These are phyloP conservation scores for Suhomyces kunorum DNA, from an alignment of 1,139 yeast genomes.

Conservation along the genomic window DNA sequence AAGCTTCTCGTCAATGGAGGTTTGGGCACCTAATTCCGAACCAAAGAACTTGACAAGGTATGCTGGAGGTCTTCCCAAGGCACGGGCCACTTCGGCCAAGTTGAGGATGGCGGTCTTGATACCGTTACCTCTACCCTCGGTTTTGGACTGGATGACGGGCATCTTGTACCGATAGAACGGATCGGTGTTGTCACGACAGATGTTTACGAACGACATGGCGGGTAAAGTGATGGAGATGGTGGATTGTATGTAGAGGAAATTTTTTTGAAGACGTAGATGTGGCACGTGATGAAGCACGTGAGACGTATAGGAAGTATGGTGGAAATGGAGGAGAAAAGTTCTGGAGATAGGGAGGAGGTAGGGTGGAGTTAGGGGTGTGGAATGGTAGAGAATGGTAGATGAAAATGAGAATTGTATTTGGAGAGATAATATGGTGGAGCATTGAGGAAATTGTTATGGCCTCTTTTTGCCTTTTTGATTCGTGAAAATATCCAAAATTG, in stretches of 20 bases:
- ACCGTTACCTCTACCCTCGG: constrained; percentile 99
- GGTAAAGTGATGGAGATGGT: constrained; percentile 9
- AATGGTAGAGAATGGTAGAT: too few species aligned
- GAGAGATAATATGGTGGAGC: too few species aligned
- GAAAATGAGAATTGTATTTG: too few species aligned
- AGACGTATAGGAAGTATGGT: neutral
- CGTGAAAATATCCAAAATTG: too few species aligned
- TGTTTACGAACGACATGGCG: constrained; percentile 83
- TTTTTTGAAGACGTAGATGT: constrained; percentile 4
- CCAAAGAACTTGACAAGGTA: constrained; percentile 94
- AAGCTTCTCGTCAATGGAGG: constrained; percentile 71
- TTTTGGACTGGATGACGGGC: constrained; percentile 97
- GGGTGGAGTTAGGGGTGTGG: too few species aligned
- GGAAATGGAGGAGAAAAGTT: too few species aligned
- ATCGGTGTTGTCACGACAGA: constrained; percentile 96
- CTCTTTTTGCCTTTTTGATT: too few species aligned
- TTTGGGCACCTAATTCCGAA: constrained; percentile 95
- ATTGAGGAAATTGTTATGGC: too few species aligned
- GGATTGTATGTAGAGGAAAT: constrained; percentile 2
- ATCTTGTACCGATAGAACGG: constrained; percentile 98
- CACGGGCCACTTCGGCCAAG: constrained; percentile 90
- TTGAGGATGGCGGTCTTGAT: constrained; percentile 93
- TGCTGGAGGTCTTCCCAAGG: constrained; percentile 88
- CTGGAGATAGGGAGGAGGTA: too few species aligned
- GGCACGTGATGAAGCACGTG: neutral